Evolutionary conservation across 805 yeast species (phyloP).

Genomic region (Lachancea thermotolerans): DNA sequence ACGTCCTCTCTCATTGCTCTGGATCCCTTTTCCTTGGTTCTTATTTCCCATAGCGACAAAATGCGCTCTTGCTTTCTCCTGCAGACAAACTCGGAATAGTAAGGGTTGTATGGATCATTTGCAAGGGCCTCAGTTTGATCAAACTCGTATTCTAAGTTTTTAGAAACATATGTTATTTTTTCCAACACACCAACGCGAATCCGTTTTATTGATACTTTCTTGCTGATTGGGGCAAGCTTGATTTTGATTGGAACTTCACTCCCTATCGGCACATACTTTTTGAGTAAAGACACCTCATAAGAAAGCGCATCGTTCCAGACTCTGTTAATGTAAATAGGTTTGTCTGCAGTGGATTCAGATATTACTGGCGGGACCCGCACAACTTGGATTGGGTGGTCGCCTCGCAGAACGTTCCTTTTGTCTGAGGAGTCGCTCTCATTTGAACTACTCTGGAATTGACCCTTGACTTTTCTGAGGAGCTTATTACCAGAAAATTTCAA

Average conservation of each 20-base stretch:
- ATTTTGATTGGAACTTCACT: conserved; percentile 53
- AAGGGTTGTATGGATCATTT: conserved; percentile 30
- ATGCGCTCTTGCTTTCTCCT: conserved; percentile 41
- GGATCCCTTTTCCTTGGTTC: conserved; percentile 43
- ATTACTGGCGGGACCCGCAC: conserved; percentile 37
- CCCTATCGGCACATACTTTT: conserved; percentile 60
- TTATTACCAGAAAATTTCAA: conserved; percentile 5
- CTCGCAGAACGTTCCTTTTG: conserved; percentile 14
- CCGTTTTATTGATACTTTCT: conserved; percentile 55
- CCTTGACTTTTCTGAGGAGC: conserved; percentile 24
- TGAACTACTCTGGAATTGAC: conserved; percentile 16
- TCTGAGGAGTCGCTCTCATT: background rate
- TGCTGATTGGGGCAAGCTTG: conserved; percentile 59
- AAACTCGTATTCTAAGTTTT: conserved; percentile 44
- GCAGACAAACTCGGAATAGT: conserved; percentile 27
- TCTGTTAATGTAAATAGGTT: conserved; percentile 69
- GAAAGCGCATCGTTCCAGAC: conserved; percentile 67
- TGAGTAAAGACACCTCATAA: conserved; percentile 66
- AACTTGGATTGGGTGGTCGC: conserved; percentile 31
- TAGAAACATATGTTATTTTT: conserved; percentile 55
- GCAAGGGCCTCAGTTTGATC: conserved; percentile 41
- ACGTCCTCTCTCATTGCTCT: conserved; percentile 57
- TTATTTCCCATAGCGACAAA: conserved; percentile 55
- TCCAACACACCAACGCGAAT: conserved; percentile 62
- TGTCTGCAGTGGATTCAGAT: conserved; percentile 42